Evolutionary conservation across 2,329 filamentous ascomycete genomes (phyloP).

Genomic region (Pyrenophora seminiperda): DNA sequence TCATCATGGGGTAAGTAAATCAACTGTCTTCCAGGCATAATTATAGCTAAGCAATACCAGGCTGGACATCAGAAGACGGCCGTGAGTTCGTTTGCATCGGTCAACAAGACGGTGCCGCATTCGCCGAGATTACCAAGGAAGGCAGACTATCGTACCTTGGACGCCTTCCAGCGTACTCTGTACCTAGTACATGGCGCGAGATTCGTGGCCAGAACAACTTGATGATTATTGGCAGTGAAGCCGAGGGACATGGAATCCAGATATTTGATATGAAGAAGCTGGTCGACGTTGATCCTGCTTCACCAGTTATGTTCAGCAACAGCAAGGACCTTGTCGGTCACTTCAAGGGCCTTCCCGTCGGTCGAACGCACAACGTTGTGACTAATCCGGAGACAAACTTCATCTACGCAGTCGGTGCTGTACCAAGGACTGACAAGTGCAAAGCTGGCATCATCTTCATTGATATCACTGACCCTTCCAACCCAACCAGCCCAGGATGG

Average conservation of each 20-base stretch:
- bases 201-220: constrained; percentile 55
- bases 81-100: constrained; percentile 62
- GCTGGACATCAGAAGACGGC: constrained; percentile 59
- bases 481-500: constrained; percentile 59
- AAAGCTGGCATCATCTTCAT: constrained; percentile 64
- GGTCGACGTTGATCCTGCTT: constrained; percentile 41
- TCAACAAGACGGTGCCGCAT: constrained; percentile 61
- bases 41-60: constrained; percentile 11
- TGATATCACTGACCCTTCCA: constrained; percentile 60
- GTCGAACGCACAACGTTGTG: constrained; percentile 48
- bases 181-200: constrained; percentile 59
- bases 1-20: constrained; percentile 54
- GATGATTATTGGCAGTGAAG: constrained; percentile 52
- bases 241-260: constrained; percentile 60
- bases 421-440: constrained; percentile 50
- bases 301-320: constrained; percentile 44
- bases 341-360: constrained; percentile 43
- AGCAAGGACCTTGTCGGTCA: constrained; percentile 41
- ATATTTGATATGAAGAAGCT: constrained; percentile 66
- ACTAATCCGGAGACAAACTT: constrained; percentile 46
- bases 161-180: constrained; percentile 56
- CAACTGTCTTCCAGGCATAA: background rate
- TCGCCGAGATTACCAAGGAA: constrained; percentile 57
- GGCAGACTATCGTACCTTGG: constrained; percentile 61
- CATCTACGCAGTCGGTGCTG: constrained; percentile 47